Conservation (phyloP, 1,284 basidiomycete species). For the Moniliophthora roreri region DNA sequence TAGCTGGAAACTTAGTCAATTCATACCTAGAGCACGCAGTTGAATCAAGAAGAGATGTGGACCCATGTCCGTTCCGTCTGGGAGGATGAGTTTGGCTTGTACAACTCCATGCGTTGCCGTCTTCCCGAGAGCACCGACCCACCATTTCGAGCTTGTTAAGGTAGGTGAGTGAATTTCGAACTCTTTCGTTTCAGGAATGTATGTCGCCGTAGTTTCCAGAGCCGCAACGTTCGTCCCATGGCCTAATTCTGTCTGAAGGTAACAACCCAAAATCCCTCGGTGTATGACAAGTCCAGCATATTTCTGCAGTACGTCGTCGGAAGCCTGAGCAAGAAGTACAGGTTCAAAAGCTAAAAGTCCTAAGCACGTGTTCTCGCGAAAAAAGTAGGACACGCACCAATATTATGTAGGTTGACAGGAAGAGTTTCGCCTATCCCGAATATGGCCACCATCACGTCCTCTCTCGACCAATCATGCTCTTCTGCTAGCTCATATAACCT, state of each 20-base stretch:
- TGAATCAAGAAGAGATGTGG: slow-evolving; percentile 81
- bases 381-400: slow-evolving; percentile 40
- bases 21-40: slow-evolving; percentile 56
- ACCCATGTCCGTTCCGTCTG: slow-evolving; percentile 62
- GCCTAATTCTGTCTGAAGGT: slow-evolving; percentile 74
- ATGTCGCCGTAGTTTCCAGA: slow-evolving; percentile 81
- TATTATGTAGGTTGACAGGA: slow-evolving; percentile 53
- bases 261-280: slow-evolving; percentile 68
- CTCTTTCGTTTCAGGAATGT: slow-evolving; percentile 50
- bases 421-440: slow-evolving; percentile 50
- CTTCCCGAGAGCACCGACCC: slow-evolving; percentile 74
- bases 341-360: slow-evolving; percentile 58
- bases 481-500: slow-evolving; percentile 58
- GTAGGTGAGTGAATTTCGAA: slow-evolving; percentile 1
- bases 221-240: slow-evolving; percentile 74
- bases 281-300: slow-evolving; percentile 49
- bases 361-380: neutral
- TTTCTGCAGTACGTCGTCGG: slow-evolving; percentile 44
- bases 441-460: slow-evolving; percentile 45
- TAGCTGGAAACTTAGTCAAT: neutral
- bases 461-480: slow-evolving; percentile 49
- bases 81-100: slow-evolving; percentile 74
- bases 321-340: slow-evolving; percentile 62
- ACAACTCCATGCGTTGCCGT: slow-evolving; percentile 79
- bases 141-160: slow-evolving; percentile 78